These are phyloP conservation scores for Porcisia hertigi DNA, from an alignment of 208 protist species.

Conservation along the genomic window DNA sequence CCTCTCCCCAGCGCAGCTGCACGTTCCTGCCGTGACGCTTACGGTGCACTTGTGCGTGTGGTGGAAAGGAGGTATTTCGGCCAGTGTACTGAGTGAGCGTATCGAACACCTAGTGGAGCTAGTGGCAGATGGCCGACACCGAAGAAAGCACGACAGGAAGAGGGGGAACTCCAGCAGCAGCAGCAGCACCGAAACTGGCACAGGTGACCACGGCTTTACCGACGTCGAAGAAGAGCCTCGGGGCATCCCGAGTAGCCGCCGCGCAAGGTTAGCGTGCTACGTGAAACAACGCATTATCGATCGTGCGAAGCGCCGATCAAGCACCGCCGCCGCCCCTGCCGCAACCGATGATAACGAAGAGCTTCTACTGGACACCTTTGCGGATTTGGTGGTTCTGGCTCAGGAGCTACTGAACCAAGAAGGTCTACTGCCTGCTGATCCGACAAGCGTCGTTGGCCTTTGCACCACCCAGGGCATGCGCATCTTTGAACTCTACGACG, in stretches of 20 bases:
- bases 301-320: background rate
- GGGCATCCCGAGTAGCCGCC: slow-evolving; percentile 4
- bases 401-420: slow-evolving; percentile 27
- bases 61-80: slow-evolving; percentile 43
- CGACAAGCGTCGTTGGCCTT: background rate
- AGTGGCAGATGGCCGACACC: background rate
- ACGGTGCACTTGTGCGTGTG: slow-evolving; percentile 68
- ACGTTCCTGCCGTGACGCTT: slow-evolving; percentile 57
- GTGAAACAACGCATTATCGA: slow-evolving; percentile 18
- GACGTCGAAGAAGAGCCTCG: background rate
- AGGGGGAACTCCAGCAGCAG: background rate
- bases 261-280: slow-evolving; percentile 17
- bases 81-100: slow-evolving; percentile 27
- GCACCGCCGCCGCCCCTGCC: background rate
- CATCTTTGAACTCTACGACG: slow-evolving; percentile 26
- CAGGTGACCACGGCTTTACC: background rate
- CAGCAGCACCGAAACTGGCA: background rate
- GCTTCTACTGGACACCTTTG: slow-evolving; percentile 22
- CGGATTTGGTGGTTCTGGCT: slow-evolving; percentile 24
- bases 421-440: background rate
- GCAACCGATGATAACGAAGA: background rate
- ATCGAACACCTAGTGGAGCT: slow-evolving; percentile 34
- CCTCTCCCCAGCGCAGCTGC: slow-evolving; percentile 28
- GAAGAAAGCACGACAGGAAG: background rate
- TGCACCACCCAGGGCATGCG: background rate